These are phyloP conservation scores for Sclerotinia glacialis DNA, from an alignment of 2,329 filamentous ascomycete species.

Conservation along the genomic window DNA sequence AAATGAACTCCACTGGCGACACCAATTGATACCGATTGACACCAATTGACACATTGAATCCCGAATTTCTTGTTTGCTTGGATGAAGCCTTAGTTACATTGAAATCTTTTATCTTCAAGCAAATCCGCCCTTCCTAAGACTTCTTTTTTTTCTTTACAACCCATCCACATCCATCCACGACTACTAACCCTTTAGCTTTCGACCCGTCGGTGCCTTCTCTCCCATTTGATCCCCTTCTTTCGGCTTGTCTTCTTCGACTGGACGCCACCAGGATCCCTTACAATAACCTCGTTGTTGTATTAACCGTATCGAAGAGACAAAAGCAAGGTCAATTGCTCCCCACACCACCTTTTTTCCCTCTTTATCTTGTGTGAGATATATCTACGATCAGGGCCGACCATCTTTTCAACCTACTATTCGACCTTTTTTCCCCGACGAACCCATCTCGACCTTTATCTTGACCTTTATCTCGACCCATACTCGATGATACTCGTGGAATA, in stretches of 20 bases:
- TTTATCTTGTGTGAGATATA: constrained; percentile 10
- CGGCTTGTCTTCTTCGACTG: constrained; percentile 1
- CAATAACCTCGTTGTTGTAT: background rate
- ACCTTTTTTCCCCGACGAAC: background rate
- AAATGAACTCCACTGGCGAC: constrained; percentile 22
- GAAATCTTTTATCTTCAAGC: constrained; percentile 22
- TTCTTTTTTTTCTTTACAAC: too few relatives aligned
- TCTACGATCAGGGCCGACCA: constrained; percentile 13
- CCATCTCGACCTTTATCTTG: constrained; percentile 10
- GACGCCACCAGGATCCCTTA: constrained; percentile 11
- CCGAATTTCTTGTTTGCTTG: constrained; percentile 16
- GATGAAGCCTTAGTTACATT: constrained; percentile 11
- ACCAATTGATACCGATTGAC: constrained; percentile 17
- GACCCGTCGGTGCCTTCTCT: background rate
- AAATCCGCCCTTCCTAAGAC: background rate
- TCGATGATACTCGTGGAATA: background rate
- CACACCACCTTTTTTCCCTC: constrained; percentile 1
- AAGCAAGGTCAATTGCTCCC: constrained; percentile 5
- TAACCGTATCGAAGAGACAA: background rate
- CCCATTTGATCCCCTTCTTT: background rate
- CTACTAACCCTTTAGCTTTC: constrained; percentile 4
- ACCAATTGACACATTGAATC: constrained; percentile 17
- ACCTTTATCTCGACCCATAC: too few relatives aligned
- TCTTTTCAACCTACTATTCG: constrained; percentile 3
- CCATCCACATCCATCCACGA: background rate